Conservation (phyloP, 192 early-diverging fungal species). For the Neocallimastix lanati region DNA sequence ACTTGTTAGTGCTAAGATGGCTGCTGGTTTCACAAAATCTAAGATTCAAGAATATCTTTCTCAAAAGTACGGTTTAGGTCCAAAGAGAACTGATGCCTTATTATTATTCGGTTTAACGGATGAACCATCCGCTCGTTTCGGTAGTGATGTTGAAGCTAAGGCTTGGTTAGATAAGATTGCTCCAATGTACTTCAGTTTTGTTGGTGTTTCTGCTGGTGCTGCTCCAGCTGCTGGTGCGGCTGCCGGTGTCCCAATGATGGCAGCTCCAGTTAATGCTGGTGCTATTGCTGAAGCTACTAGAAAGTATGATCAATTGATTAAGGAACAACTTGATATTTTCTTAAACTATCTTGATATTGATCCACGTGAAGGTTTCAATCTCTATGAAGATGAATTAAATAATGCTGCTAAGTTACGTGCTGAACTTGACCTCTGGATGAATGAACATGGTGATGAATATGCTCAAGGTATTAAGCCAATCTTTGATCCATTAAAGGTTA, state of each 20-base stretch:
- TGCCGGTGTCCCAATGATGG: slow-evolving; percentile 30
- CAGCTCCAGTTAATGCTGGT: slow-evolving; percentile 20
- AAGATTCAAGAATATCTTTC: slow-evolving; percentile 57
- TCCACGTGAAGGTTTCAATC: slow-evolving; percentile 42
- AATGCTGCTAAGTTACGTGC: slow-evolving; percentile 48
- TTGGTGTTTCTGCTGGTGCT: slow-evolving; percentile 27
- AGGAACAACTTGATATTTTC: slow-evolving; percentile 56
- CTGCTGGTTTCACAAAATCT: slow-evolving; percentile 68
- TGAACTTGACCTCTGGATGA: slow-evolving; percentile 74
- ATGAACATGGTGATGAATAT: slow-evolving; percentile 82
- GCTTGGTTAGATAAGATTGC: slow-evolving; percentile 60
- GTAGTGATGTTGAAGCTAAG: slow-evolving; percentile 50
- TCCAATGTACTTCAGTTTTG: slow-evolving; percentile 43
- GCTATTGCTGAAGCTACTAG: slow-evolving; percentile 26
- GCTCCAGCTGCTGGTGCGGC: slow-evolving; percentile 26
- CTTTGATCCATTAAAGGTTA: slow-evolving; percentile 70
- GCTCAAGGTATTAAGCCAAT: slow-evolving; percentile 71
- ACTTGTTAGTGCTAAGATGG: slow-evolving; percentile 77
- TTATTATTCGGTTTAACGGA: slow-evolving; percentile 59
- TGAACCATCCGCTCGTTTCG: slow-evolving; percentile 67
- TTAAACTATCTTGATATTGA: slow-evolving; percentile 68
- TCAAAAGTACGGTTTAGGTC: slow-evolving; percentile 52
- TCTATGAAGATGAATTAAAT: slow-evolving; percentile 45
- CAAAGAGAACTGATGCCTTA: slow-evolving; percentile 50
- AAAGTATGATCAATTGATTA: slow-evolving; percentile 46